Evolutionary conservation across 2,329 filamentous ascomycete species (phyloP), one percentile per base, ranked within the genome.

Genomic region (Pochonia chlamydosporia): DNA sequence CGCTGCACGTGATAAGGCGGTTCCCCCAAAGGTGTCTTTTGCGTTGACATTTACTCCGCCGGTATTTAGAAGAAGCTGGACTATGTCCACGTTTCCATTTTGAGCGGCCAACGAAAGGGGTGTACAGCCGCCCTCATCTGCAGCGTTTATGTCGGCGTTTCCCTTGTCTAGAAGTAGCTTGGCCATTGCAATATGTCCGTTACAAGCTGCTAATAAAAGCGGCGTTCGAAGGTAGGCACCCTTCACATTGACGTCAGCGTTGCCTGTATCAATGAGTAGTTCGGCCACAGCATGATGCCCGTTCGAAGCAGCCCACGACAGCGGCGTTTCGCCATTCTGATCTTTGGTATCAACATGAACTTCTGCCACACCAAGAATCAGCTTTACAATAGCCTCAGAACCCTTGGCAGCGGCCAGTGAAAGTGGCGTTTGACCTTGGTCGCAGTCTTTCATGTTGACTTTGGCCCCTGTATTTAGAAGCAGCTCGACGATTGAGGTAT

Each of bases 131-230:
- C 7, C 26, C 26, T 13, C 26, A 13, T 13, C 26, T 28, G 7
- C 35, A 37, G 8, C 35, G n/a, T 42, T 20, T 5, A 43, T 10
- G 24, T 37, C 11, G 23, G 48, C 48, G n/a, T n/a, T n/a, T n/a
- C 48, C 48, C 9, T 35, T 47, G 9, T 49, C 33, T 25, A 49
- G 13, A 13, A 49, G 25, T 14, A 49, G 14, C 36, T 33, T 14
- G 11, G 18, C 20, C 14, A 30, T 40, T 21, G 40, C 33, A n/a
- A 25, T 18, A 20, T 47, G 48, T 3, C 44, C 43, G 13, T 40
- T 43, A 7, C 14, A 10, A 23, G 48, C 33, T 4, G 48, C 44
- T n/a, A 20, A 30, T 16, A 35, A 4, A 6, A 50, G 26, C 4
- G 48, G 37, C n/a, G 33, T 43, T 3, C 26, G 11, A 11, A 8